These are phyloP conservation scores for Diphasiastrum complanatum DNA, from an alignment of 83 land plant species.

Conservation along the genomic window DNA sequence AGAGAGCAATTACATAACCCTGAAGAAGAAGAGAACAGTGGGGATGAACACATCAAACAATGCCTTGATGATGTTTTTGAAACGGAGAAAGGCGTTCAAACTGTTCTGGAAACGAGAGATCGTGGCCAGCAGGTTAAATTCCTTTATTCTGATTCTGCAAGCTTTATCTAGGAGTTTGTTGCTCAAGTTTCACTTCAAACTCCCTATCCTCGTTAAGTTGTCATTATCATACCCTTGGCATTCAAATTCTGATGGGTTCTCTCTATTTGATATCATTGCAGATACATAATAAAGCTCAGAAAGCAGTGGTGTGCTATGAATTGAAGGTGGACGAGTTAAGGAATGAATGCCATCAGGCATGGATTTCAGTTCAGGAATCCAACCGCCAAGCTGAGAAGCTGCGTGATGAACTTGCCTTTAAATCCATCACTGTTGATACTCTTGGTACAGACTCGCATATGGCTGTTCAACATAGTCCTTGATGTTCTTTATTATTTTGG, in stretches of 20 bases:
- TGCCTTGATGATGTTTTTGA: background rate
- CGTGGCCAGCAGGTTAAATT: constrained; percentile 17
- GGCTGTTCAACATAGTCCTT: too few species aligned
- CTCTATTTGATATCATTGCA: constrained; percentile 24
- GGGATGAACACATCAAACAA: background rate
- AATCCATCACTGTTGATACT: constrained; percentile 91
- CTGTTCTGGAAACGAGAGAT: constrained; percentile 6
- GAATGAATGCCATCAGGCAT: constrained; percentile 75
- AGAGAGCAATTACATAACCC: too few species aligned
- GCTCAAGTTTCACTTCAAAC: background rate
- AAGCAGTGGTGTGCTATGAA: constrained; percentile 40
- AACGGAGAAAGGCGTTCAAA: background rate
- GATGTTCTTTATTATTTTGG: too few species aligned
- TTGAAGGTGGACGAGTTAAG: constrained; percentile 25
- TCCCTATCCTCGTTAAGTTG: background rate
- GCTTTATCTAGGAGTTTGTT: background rate
- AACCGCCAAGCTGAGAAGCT: constrained; percentile 74
- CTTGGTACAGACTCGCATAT: too few species aligned
- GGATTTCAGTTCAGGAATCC: constrained; percentile 60
- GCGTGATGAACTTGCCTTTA: constrained; percentile 81
- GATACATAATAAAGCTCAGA: constrained; percentile 25
- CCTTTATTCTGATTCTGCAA: background rate
- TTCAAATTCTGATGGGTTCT: constrained; percentile 9
- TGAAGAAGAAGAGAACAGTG: too few species aligned
- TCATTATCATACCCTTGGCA: background rate